These are phyloP conservation scores for Pleurotus citrinopileatus DNA, from an alignment of 768 basidiomycete genomes.

Conservation along the genomic window DNA sequence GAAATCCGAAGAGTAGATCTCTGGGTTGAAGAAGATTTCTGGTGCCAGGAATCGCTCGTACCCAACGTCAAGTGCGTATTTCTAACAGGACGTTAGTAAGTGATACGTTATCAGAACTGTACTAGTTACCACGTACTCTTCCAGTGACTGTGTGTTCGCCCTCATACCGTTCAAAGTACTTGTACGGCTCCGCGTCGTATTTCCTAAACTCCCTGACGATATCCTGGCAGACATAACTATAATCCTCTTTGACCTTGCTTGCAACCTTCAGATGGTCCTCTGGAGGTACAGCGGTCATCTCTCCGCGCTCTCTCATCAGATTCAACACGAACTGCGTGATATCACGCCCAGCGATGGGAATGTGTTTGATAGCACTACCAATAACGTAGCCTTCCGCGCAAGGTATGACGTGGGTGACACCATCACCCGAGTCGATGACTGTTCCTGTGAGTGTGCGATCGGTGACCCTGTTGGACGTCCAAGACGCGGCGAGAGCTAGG, in stretches of 20 bases:
- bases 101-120: too few species aligned
- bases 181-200: slow-evolving; percentile 94
- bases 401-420: slow-evolving; percentile 98
- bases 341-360: slow-evolving; percentile 97
- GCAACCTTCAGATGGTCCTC: slow-evolving; percentile 94
- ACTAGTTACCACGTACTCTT: slow-evolving; percentile 52
- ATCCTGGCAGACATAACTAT: slow-evolving; percentile 98
- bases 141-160: slow-evolving; percentile 93
- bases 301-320: slow-evolving; percentile 92
- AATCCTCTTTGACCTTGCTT: slow-evolving; percentile 94
- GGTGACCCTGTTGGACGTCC: slow-evolving; percentile 86
- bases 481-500: slow-evolving; percentile 94
- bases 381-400: slow-evolving; percentile 98
- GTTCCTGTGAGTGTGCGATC: slow-evolving; percentile 95
- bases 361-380: slow-evolving; percentile 97
- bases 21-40: slow-evolving; percentile 99
- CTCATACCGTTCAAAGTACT: slow-evolving; percentile 91
- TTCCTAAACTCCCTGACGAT: slow-evolving; percentile 99
- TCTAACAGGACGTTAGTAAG: too few species aligned
- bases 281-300: slow-evolving; percentile 85
- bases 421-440: slow-evolving; percentile 98
- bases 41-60: slow-evolving; percentile 99
- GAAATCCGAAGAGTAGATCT: slow-evolving; percentile 97
- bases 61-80: slow-evolving; percentile 92
- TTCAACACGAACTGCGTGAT: slow-evolving; percentile 97